Conservation (phyloP, 2,329 filamentous ascomycete species). For the Alternaria sp. region DNA sequence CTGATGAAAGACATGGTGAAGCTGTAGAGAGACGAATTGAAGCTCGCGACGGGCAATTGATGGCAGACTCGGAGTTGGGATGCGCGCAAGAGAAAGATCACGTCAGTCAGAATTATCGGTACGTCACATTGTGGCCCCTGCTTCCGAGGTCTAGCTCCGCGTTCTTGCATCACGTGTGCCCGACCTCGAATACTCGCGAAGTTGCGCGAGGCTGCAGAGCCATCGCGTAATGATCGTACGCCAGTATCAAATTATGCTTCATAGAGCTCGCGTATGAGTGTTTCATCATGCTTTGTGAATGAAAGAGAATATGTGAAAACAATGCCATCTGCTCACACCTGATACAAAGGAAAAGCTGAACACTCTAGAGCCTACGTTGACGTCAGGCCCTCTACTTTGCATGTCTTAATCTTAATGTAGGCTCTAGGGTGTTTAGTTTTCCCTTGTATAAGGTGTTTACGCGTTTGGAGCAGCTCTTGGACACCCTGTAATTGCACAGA, state of each 20-base stretch:
- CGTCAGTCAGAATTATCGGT: slow-evolving; percentile 25
- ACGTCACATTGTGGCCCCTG: slow-evolving; percentile 15
- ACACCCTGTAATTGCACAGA: neutral
- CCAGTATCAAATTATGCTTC: neutral
- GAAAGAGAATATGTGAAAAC: neutral
- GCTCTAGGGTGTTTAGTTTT: neutral
- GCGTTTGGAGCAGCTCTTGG: neutral
- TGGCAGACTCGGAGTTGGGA: slow-evolving; percentile 15
- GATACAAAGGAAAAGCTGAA: neutral
- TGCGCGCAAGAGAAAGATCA: slow-evolving; percentile 21
- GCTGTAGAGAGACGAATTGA: slow-evolving; percentile 44
- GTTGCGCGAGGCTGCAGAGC: neutral
- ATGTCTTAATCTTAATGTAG: neutral
- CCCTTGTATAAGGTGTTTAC: neutral
- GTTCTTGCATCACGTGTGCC: slow-evolving; percentile 6
- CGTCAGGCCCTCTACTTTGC: neutral
- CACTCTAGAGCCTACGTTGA: neutral
- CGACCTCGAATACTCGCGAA: neutral
- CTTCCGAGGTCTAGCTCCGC: neutral
- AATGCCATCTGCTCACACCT: neutral
- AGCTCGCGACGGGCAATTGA: slow-evolving; percentile 43
- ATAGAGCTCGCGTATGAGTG: neutral
- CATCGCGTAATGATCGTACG: neutral
- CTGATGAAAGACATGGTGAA: slow-evolving; percentile 51
- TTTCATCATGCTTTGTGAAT: neutral